phyloP scores from a whole-genome alignment of 805 yeast species.

The Saccharomyces mikatae region DNA sequence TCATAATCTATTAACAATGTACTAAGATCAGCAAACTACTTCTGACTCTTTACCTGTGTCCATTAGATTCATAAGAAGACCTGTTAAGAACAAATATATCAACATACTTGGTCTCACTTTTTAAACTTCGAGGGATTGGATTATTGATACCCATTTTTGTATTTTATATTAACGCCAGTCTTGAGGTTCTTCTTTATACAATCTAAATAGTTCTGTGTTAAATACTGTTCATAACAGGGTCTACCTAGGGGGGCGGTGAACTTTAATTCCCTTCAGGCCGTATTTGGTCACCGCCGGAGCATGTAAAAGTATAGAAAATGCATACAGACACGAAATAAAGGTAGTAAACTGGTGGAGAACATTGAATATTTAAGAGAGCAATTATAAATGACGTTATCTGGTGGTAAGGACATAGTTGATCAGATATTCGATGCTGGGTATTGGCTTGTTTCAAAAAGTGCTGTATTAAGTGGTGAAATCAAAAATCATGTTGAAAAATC shows the following conservation, averaged over 20 bases:
- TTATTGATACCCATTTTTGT: slow-evolving; percentile 68
- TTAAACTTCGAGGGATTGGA: slow-evolving; percentile 85
- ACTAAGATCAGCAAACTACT: background rate
- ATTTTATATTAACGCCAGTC: background rate
- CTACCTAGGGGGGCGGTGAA: background rate
- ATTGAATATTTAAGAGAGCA: background rate
- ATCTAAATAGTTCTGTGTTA: background rate
- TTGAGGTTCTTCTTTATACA: background rate
- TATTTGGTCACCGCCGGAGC: background rate
- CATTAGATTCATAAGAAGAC: background rate
- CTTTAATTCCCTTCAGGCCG: background rate
- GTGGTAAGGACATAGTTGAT: slow-evolving; percentile 20
- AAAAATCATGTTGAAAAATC: slow-evolving; percentile 6
- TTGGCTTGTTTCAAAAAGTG: slow-evolving; percentile 8
- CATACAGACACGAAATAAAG: background rate
- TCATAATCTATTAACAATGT: background rate
- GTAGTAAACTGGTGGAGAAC: background rate
- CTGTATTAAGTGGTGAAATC: slow-evolving; percentile 5
- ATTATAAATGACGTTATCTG: background rate
- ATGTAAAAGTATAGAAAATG: background rate
- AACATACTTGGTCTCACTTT: slow-evolving; percentile 74
- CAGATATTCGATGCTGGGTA: slow-evolving; percentile 17
- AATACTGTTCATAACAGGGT: background rate
- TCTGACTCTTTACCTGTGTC: background rate
- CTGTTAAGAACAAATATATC: background rate